Percentiles rank a stretch among this genome's conserved stretches.
These are phyloP conservation scores for Leccinum barrowsii DNA, from an alignment of 768 basidiomycete genomes.

Conservation along the genomic window DNA sequence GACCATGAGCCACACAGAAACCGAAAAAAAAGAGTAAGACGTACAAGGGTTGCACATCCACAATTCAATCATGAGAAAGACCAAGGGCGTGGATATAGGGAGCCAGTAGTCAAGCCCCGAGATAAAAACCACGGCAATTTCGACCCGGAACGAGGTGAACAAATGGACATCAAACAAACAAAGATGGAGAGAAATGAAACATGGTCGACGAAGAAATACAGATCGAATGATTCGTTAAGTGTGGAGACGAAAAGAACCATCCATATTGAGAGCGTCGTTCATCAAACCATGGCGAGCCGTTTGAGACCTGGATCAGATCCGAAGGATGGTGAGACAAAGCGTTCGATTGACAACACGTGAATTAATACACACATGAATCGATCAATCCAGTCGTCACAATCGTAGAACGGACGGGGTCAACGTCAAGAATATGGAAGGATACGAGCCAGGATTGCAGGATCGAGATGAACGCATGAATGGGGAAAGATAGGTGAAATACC, in stretches of 20 bases:
- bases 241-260: background rate
- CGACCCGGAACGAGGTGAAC: background rate
- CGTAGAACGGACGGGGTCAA: background rate
- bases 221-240: conserved; percentile 1
- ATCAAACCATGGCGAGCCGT: background rate
- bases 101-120: background rate
- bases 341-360: conserved; percentile 1
- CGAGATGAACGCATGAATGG: conserved; percentile 9
- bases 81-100: background rate
- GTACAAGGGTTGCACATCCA: conserved; percentile 5
- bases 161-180: background rate
- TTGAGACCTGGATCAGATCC: conserved; percentile 5
- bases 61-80: background rate
- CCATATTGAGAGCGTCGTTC: conserved; percentile 1
- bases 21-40: background rate
- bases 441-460: background rate
- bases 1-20: conserved; percentile 1
- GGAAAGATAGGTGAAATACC: conserved; percentile 9
- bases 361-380: background rate
- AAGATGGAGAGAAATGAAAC: background rate
- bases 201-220: background rate
- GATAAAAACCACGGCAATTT: background rate
- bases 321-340: background rate
- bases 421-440: background rate
- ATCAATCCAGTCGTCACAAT: background rate